Evolutionary conservation across 1,139 yeast species (phyloP), one percentile per base, ranked within the genome.

Genomic region (Geotrichum phurueaensis): DNA sequence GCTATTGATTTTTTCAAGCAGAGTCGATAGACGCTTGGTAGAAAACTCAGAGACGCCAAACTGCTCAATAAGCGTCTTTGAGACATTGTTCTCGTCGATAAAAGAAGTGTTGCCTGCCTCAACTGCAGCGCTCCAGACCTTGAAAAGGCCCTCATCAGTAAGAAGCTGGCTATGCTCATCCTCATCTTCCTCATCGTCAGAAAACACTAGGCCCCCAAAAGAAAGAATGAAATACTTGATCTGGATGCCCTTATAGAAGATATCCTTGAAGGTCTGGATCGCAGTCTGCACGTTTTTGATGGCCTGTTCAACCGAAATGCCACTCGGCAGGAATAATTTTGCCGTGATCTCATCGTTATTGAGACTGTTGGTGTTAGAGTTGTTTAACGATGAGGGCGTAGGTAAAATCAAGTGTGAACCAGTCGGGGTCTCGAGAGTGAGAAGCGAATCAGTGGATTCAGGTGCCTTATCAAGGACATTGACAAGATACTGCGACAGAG

Each of bases 41-140:
- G 72, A 68, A 50, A 69, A 62, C 59, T 73, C 75, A n/a, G 72
- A 64, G 9, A 72, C 69, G 4, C 75, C 75, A 53, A 63, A 68
- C 22, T 65, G 60, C 22, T 62, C 67, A 9, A 68, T 60, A 5
- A 53, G 51, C n/a, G 18, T 13, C 47, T 39, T 39, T 39, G 47
- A 39, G 4, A 49, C 57, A 36, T 56, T 52, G 43, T 57, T 50
- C 29, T 49, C 55, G 20, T 54, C 57, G 20, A 54, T 23, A n/a
- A 22, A 36, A 25, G 51, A 51, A 20, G 45, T 48, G 31, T 55
- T 45, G 13, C 59, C 59, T 10, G 60, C 60, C 5, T 57, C 48
- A 9, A 66, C 62, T 9, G 67, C 60, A 6, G 61, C 60, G 39
- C 64, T 61, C 73, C 73, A 71, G 2, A 68, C 59, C 5, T 63